These are phyloP conservation scores for Lizanozyma gosingica DNA, from an alignment of 1,139 yeast genomes.

Conservation along the genomic window DNA sequence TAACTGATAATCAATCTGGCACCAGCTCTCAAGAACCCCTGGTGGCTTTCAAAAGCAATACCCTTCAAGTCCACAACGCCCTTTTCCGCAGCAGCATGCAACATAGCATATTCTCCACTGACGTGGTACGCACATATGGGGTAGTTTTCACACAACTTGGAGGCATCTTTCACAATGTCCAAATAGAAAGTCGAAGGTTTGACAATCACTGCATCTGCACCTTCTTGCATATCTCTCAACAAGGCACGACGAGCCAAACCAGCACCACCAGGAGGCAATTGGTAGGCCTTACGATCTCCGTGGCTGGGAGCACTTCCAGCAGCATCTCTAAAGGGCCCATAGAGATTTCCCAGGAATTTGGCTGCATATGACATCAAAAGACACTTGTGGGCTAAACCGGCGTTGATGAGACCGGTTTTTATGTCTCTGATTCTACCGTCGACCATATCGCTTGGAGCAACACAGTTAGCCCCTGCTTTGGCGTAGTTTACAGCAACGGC, in stretches of 20 bases:
- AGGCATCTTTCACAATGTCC: constrained; percentile 84
- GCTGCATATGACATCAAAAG: constrained; percentile 93
- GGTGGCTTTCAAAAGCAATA: constrained; percentile 87
- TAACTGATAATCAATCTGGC: constrained; percentile 86
- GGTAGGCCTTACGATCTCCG: constrained; percentile 92
- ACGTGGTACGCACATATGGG: constrained; percentile 96
- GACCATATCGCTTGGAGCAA: constrained; percentile 97
- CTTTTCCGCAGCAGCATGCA: constrained; percentile 97
- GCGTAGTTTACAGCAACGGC: constrained; percentile 96
- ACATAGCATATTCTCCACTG: constrained; percentile 96
- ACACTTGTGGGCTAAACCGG: constrained; percentile 80
- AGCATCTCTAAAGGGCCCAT: constrained; percentile 97
- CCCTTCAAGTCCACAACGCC: constrained; percentile 82
- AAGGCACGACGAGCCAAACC: constrained; percentile 94
- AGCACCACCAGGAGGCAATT: constrained; percentile 85
- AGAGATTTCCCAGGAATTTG: constrained; percentile 81
- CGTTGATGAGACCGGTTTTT: constrained; percentile 73
- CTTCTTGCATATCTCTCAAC: constrained; percentile 77
- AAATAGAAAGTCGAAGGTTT: constrained; percentile 96
- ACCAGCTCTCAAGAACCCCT: constrained; percentile 93
- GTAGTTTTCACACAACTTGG: constrained; percentile 69
- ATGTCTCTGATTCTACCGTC: constrained; percentile 92
- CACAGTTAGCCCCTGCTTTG: constrained; percentile 88
- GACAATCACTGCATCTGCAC: constrained; percentile 91
- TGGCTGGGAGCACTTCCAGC: constrained; percentile 86